Base-by-base conservation (phyloP, 169 alveolate species). In the Plasmodium vivax region DNA sequence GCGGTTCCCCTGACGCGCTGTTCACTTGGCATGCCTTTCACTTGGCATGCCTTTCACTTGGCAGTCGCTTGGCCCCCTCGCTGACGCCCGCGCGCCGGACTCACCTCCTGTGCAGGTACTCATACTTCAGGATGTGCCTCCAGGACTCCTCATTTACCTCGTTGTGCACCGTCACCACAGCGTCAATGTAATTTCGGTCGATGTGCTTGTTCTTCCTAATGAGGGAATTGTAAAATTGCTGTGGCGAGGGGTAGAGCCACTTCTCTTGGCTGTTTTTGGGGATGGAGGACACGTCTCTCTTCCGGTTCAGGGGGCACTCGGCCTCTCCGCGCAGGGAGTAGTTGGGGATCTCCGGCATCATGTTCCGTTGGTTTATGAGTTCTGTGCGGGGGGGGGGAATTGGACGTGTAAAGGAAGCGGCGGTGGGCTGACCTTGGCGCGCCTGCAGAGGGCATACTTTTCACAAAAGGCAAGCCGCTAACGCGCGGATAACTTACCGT, bases 241-340 rank as follows among this genome's bases (percentile, higher is more conserved):
- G 97, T n/a, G 98, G 95, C 2, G 98, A 97, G 14, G 98, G 98
- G 80, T 97, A 97, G 23, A 96, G 77, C 98, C 98, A 97, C 56
- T 96, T 80, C 51, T 88, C 94, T 16, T 80, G 43, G 10, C 23
- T 56, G 68, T 88, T 88, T 80, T 88, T 88, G 1, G 94, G 94
- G 19, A 88, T 88, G 1, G 94, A 88, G 19, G 94, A 88, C 2
- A 77, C 38, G 30, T 88, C 82, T 36, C 94, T 88, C 54, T 88
- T 88, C 45, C 51, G 79, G 47, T 80, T 88, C 54, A 88, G 72
- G 45, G 83, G 34, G 9, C 72, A 36, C 51, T 80, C 72, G 73
- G 47, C 27, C 27, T 88, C 75, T 80, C 58, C 38, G 19, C 36
- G 16, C 73, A 88, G 54, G 45, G 94, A 10, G 54, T 62, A 41